A percentile compares a stretch with the other conserved stretches of the same genome.
Conservation (phyloP, 345 rosid species). For the Atalantia buxifolia region DNA sequence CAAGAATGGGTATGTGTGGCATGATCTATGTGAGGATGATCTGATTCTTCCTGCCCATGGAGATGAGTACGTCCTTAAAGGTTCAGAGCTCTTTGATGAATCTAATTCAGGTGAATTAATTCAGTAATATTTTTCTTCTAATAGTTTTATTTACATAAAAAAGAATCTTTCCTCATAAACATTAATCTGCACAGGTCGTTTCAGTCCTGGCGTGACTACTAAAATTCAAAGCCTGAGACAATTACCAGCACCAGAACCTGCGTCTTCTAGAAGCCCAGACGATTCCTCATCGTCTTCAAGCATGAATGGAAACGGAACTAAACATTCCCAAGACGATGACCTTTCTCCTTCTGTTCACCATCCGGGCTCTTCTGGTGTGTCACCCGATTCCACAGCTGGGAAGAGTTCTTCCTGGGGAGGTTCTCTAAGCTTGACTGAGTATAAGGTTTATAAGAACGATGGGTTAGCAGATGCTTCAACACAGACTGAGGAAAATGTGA, state of each 20-base stretch:
- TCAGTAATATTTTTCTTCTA: background rate
- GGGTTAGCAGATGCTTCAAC: conserved; percentile 90
- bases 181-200: conserved; percentile 36
- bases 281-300: conserved; percentile 83
- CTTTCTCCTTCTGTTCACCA: conserved; percentile 61
- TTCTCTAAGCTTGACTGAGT: conserved; percentile 70
- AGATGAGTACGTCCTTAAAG: conserved; percentile 89
- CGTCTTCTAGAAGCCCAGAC: conserved; percentile 70
- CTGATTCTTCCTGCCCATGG: conserved; percentile 84
- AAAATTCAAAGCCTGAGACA: conserved; percentile 44
- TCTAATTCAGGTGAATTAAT: conserved; percentile 53
- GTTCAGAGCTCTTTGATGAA: conserved; percentile 83
- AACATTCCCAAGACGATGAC: conserved; percentile 78
- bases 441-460: conserved; percentile 61
- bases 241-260: conserved; percentile 69
- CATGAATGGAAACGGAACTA: conserved; percentile 61
- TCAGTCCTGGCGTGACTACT: conserved; percentile 39
- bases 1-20: conserved; percentile 98
- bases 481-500: conserved; percentile 74
- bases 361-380: conserved; percentile 54
- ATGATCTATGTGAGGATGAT: conserved; percentile 86
- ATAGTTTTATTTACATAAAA: background rate
- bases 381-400: conserved; percentile 63
- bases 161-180: background rate
- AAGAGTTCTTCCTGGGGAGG: conserved; percentile 70